Evolutionary conservation across 345 rosid species (phyloP).

Genomic region (Balakata baccata): DNA sequence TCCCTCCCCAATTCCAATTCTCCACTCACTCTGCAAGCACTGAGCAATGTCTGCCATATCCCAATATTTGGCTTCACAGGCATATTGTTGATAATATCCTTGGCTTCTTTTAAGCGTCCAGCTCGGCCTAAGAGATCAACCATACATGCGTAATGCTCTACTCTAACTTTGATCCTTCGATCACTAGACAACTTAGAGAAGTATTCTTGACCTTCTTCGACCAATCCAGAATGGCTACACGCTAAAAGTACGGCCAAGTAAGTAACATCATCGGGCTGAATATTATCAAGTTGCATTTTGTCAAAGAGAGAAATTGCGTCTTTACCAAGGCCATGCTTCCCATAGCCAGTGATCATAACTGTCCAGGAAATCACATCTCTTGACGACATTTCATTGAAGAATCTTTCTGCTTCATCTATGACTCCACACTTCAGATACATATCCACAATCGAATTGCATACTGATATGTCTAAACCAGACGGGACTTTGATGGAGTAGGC

Average conservation of each 20-base stretch:
- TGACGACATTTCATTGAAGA: slow-evolving; percentile 49
- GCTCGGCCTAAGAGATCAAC: slow-evolving; percentile 84
- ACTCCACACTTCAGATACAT: slow-evolving; percentile 90
- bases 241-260: slow-evolving; percentile 79
- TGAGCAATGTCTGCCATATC: slow-evolving; percentile 88
- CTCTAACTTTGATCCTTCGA: slow-evolving; percentile 40
- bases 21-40: slow-evolving; percentile 77
- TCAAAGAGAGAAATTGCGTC: slow-evolving; percentile 53
- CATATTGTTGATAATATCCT: slow-evolving; percentile 59
- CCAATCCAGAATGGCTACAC: slow-evolving; percentile 83
- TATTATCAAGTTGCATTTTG: slow-evolving; percentile 43
- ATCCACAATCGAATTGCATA: slow-evolving; percentile 63
- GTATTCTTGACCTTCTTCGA: slow-evolving; percentile 56
- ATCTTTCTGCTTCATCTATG: slow-evolving; percentile 60
- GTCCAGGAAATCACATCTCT: slow-evolving; percentile 89
- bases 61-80: slow-evolving; percentile 58
- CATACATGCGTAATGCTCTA: slow-evolving; percentile 83
- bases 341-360: slow-evolving; percentile 80
- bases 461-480: slow-evolving; percentile 61
- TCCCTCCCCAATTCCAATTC: slow-evolving; percentile 60
- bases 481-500: slow-evolving; percentile 59
- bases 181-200: slow-evolving; percentile 50
- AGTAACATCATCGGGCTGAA: slow-evolving; percentile 73
- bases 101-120: slow-evolving; percentile 70
- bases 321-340: slow-evolving; percentile 78